Conservation (phyloP, 768 basidiomycete species). For the Amanita pseudoporphyria region DNA sequence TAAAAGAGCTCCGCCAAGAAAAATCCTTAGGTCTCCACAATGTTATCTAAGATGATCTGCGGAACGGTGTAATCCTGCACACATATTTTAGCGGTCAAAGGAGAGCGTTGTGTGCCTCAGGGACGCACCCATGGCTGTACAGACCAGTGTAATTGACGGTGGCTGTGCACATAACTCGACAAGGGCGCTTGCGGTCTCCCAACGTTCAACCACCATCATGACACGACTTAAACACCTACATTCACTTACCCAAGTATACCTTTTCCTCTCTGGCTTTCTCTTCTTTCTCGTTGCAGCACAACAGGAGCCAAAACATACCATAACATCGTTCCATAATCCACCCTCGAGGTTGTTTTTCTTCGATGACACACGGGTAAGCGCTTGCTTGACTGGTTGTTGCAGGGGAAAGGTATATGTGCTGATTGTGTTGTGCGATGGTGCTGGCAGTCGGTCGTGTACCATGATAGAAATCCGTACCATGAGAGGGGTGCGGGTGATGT, state of each 20-base stretch:
- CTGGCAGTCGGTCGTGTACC: slow-evolving; percentile 56
- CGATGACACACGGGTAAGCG: slow-evolving; percentile 80
- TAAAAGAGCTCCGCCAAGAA: no score
- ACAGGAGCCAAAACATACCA: slow-evolving; percentile 36
- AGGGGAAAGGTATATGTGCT: neutral
- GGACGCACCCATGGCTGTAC: no score
- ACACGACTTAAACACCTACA: neutral
- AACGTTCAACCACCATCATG: neutral
- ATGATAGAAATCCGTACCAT: slow-evolving; percentile 70
- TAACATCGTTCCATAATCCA: slow-evolving; percentile 57
- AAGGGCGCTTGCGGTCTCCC: no score
- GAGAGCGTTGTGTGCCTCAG: no score
- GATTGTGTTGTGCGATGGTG: slow-evolving; percentile 7
- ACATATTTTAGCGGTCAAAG: no score
- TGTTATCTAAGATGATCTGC: no score
- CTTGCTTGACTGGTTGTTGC: slow-evolving; percentile 4
- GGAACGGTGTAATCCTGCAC: no score
- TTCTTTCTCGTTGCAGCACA: slow-evolving; percentile 2
- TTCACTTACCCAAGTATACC: slow-evolving; percentile 12
- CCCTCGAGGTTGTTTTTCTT: slow-evolving; percentile 83
- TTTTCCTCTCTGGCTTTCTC: slow-evolving; percentile 11
- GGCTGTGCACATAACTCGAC: neutral
- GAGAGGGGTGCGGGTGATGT: slow-evolving; percentile 59
- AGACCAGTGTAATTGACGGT: neutral
- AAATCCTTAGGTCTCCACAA: no score